A percentile compares a stretch with the other conserved stretches of the same genome.
phyloP scores from a whole-genome alignment of 106 monocot species.

The Phalaenopsis aphrodite region DNA sequence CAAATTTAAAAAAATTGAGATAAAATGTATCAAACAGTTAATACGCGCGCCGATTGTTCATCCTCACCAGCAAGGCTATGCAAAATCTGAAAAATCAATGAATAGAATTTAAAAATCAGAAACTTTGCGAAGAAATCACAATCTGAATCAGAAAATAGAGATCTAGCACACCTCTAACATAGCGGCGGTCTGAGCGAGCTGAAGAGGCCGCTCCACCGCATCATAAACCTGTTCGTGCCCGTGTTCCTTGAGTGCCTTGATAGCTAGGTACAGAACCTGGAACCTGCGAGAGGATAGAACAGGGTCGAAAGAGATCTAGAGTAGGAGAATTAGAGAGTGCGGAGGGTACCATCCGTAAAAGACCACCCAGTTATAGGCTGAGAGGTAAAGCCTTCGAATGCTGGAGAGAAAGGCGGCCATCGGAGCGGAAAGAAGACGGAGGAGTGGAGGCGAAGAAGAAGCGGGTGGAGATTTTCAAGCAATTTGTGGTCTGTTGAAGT shows the following conservation, averaged over 20 bases:
- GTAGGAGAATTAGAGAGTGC: conserved; percentile 1
- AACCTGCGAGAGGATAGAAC: conserved; percentile 20
- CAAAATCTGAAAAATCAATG: conserved; percentile 30
- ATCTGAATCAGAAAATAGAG: not conserved
- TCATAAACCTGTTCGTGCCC: conserved; percentile 41
- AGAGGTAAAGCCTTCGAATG: conserved; percentile 15
- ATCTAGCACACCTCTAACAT: conserved; percentile 33
- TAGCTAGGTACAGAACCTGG: conserved; percentile 48
- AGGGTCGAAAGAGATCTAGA: not conserved
- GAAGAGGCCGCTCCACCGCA: conserved; percentile 60
- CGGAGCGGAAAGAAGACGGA: conserved; percentile 2
- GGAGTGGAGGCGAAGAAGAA: not conserved
- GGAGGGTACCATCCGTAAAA: conserved; percentile 15
- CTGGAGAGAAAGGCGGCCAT: conserved; percentile 16
- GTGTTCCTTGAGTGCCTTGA: conserved; percentile 44
- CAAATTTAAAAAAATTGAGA: not conserved
- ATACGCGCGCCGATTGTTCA: not conserved
- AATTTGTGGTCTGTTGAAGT: not conserved
- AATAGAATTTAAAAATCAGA: not conserved
- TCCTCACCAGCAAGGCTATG: conserved; percentile 57
- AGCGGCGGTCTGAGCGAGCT: conserved; percentile 65
- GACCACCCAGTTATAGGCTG: conserved; percentile 21
- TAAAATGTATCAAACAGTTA: not conserved
- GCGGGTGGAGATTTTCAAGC: not conserved
- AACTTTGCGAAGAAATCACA: not conserved